Percentiles rank a stretch among this genome's conserved stretches.
Evolutionary conservation across 805 yeast genomes (phyloP).

Genomic region (Sugiyamaella valdiviana): DNA sequence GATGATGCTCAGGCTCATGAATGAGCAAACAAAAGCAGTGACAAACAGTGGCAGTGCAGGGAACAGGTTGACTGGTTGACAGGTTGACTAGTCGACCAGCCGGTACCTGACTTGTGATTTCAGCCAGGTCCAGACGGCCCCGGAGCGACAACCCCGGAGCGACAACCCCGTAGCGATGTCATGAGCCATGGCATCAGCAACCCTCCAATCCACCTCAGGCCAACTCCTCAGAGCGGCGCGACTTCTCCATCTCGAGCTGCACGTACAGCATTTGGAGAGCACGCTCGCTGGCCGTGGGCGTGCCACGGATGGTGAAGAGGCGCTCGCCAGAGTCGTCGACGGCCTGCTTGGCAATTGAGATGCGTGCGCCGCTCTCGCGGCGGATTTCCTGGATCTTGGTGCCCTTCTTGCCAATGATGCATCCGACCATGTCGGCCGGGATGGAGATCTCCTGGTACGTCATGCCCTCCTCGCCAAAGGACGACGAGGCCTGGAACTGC

Average conservation of each 20-base stretch:
- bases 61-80: too few relatives aligned
- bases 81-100: too few relatives aligned
- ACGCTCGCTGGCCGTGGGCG: constrained; percentile 47
- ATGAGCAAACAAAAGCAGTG: too few relatives aligned
- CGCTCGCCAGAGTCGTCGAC: constrained; percentile 55
- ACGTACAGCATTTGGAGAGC: constrained; percentile 51
- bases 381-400: constrained; percentile 81
- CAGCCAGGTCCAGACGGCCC: too few relatives aligned
- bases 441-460: constrained; percentile 42
- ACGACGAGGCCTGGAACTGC: not conserved
- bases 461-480: constrained; percentile 29
- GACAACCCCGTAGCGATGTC: too few relatives aligned
- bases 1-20: too few relatives aligned
- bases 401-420: constrained; percentile 82
- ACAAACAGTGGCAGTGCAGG: too few relatives aligned
- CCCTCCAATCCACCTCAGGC: not conserved
- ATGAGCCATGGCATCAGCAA: not conserved
- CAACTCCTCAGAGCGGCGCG: constrained; percentile 12
- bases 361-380: constrained; percentile 68
- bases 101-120: too few relatives aligned
- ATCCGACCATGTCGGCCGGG: constrained; percentile 81
- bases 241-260: constrained; percentile 28
- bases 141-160: too few relatives aligned
- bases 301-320: constrained; percentile 64
- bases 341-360: constrained; percentile 66